These are phyloP conservation scores for Fusarium continuum DNA, from an alignment of 2,329 filamentous ascomycete species.

Conservation along the genomic window DNA sequence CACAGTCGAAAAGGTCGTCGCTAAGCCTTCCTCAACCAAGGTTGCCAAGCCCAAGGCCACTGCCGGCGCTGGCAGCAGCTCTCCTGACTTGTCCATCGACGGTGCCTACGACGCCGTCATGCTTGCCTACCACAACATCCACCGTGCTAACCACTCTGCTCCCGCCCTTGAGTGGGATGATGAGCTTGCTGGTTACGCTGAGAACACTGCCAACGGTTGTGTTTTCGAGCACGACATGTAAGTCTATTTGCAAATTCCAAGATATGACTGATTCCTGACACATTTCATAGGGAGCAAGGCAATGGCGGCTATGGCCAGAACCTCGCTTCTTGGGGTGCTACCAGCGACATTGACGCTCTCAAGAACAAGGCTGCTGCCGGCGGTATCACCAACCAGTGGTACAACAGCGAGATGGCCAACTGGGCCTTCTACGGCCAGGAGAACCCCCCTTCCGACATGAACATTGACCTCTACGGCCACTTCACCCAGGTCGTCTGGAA, in stretches of 20 bases:
- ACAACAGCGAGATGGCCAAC: constrained; percentile 77
- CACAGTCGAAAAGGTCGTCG: constrained; percentile 13
- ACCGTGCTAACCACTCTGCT: constrained; percentile 84
- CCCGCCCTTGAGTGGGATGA: constrained; percentile 71
- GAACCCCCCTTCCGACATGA: constrained; percentile 64
- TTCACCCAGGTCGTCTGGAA: constrained; percentile 57
- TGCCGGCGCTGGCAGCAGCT: constrained; percentile 2
- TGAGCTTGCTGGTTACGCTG: constrained; percentile 70
- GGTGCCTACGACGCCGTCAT: constrained; percentile 52
- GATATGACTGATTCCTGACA: constrained; percentile 45
- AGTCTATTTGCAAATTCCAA: constrained; percentile 46
- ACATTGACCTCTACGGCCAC: constrained; percentile 73
- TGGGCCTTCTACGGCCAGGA: constrained; percentile 68
- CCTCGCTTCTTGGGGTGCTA: constrained; percentile 72
- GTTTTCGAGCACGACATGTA: constrained; percentile 80
- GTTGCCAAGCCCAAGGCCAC: constrained; percentile 17
- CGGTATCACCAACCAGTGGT: constrained; percentile 85
- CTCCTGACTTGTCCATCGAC: constrained; percentile 18
- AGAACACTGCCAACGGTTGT: constrained; percentile 71
- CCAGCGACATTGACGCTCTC: constrained; percentile 48
- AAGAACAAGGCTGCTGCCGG: constrained; percentile 66
- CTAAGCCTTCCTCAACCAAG: constrained; percentile 14
- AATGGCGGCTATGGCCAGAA: constrained; percentile 87
- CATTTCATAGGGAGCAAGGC: constrained; percentile 58
- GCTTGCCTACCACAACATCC: constrained; percentile 83